A percentile compares a stretch with the other conserved stretches of the same genome.
These are phyloP conservation scores for Wickerhamomyces subpelliculosus DNA, from an alignment of 805 yeast species.

Conservation along the genomic window DNA sequence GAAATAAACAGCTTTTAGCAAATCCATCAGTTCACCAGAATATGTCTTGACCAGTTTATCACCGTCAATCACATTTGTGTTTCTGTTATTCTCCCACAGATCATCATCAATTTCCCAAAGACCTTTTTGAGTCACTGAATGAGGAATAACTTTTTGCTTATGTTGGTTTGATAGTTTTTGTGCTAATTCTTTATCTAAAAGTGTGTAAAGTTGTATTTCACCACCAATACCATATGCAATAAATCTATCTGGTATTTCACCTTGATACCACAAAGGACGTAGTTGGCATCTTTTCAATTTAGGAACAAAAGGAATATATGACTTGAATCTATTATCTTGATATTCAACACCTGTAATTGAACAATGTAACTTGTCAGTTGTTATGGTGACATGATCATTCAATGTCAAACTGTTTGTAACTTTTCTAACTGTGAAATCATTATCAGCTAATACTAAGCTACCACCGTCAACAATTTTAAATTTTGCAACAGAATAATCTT, in stretches of 20 bases:
- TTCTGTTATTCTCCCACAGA: constrained; percentile 9
- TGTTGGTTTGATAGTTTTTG: constrained; percentile 1
- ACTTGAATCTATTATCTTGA: constrained; percentile 9
- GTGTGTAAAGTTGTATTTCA: constrained; percentile 24
- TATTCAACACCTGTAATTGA: constrained; percentile 8
- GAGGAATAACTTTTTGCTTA: neutral
- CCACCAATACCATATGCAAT: constrained; percentile 31
- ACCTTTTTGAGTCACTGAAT: constrained; percentile 15
- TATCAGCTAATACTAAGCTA: constrained; percentile 6
- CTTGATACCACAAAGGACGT: constrained; percentile 25
- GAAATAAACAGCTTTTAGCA: constrained; percentile 8
- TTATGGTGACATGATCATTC: constrained; percentile 7
- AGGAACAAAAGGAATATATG: constrained; percentile 25
- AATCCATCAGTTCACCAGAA: constrained; percentile 4
- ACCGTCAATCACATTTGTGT: constrained; percentile 11
- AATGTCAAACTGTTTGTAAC: constrained; percentile 12
- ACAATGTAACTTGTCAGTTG: constrained; percentile 18
- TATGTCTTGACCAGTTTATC: constrained; percentile 5
- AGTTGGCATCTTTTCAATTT: constrained; percentile 23
- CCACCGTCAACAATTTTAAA: constrained; percentile 14
- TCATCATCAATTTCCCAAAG: constrained; percentile 14
- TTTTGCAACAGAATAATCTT: constrained; percentile 20
- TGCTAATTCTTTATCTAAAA: constrained; percentile 7
- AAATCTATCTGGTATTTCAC: constrained; percentile 11
- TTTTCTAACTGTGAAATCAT: constrained; percentile 16